These are phyloP conservation scores for Casuarina cunninghamiana DNA, from an alignment of 306 rosid species.

Conservation along the genomic window DNA sequence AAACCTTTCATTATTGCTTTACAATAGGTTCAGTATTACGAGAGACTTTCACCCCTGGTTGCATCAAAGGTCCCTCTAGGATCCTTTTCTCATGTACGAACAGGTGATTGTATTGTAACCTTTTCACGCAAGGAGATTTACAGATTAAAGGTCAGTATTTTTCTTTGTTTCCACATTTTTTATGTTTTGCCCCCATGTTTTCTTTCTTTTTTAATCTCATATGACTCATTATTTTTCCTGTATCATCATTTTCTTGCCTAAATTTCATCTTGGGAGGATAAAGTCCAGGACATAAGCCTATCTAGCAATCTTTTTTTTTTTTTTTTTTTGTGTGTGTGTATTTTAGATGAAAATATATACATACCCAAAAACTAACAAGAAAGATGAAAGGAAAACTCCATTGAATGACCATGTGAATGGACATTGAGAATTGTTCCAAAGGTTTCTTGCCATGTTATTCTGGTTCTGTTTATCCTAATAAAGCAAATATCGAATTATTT, in stretches of 20 bases:
- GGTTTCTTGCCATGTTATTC: neutral
- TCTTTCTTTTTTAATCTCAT: constrained; percentile 5
- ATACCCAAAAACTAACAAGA: neutral
- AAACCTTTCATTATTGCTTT: constrained; percentile 8
- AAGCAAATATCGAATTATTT: neutral
- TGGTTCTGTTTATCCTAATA: constrained; percentile 14
- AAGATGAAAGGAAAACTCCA: neutral
- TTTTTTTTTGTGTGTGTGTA: neutral
- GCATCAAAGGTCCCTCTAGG: constrained; percentile 73
- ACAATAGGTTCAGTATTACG: constrained; percentile 66
- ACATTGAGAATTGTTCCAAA: neutral
- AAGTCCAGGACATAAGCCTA: constrained; percentile 1
- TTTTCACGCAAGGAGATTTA: constrained; percentile 75
- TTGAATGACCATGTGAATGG: neutral
- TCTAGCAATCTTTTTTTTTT: neutral
- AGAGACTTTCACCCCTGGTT: constrained; percentile 87
- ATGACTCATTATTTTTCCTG: constrained; percentile 1
- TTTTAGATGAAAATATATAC: neutral
- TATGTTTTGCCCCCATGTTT: constrained; percentile 9
- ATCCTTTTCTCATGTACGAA: constrained; percentile 64
- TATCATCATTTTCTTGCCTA: constrained; percentile 8
- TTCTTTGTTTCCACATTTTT: constrained; percentile 8
- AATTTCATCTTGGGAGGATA: neutral
- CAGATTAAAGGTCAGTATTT: constrained; percentile 61
- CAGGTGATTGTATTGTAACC: constrained; percentile 86